A percentile compares a stretch with the other conserved stretches of the same genome.
These are phyloP conservation scores for Nannizziopsis arthrosporioides DNA, from an alignment of 2,329 filamentous ascomycete species.

Conservation along the genomic window DNA sequence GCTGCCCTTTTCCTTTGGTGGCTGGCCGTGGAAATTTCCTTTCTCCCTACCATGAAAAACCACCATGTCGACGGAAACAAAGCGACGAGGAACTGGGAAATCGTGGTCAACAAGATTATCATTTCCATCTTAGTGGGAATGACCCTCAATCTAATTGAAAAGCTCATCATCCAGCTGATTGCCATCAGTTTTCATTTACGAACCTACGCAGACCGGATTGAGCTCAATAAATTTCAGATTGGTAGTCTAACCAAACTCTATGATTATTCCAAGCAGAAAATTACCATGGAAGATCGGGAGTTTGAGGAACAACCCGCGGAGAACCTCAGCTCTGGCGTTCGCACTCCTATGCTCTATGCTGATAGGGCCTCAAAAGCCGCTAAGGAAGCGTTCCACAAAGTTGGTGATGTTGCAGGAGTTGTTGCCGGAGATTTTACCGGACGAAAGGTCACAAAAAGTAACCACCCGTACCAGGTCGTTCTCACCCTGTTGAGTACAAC, in stretches of 20 bases:
- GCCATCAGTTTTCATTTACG: slow-evolving; percentile 84
- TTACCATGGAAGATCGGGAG: slow-evolving; percentile 62
- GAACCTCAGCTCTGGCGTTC: slow-evolving; percentile 43
- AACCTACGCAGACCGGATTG: slow-evolving; percentile 82
- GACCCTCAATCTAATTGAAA: slow-evolving; percentile 74
- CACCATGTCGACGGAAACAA: slow-evolving; percentile 47
- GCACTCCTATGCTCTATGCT: slow-evolving; percentile 63
- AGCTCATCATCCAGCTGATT: slow-evolving; percentile 89
- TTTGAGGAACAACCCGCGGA: slow-evolving; percentile 52
- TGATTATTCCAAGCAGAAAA: slow-evolving; percentile 52
- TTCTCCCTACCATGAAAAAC: slow-evolving; percentile 66
- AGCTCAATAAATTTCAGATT: slow-evolving; percentile 85
- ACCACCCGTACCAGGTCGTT: slow-evolving; percentile 74
- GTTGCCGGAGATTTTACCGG: slow-evolving; percentile 90
- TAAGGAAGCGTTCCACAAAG: slow-evolving; percentile 61
- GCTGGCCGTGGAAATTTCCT: slow-evolving; percentile 74
- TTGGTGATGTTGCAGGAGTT: slow-evolving; percentile 73
- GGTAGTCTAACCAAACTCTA: slow-evolving; percentile 54
- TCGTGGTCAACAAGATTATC: slow-evolving; percentile 71
- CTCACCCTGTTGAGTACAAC: slow-evolving; percentile 63
- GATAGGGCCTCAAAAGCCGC: slow-evolving; percentile 61
- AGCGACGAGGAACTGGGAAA: slow-evolving; percentile 55
- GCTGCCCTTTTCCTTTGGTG: slow-evolving; percentile 86
- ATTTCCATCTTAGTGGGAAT: slow-evolving; percentile 71
- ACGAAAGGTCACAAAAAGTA: slow-evolving; percentile 52